Base-by-base conservation (phyloP, 441 rosid genomes). In the Oxalis stricta region DNA sequence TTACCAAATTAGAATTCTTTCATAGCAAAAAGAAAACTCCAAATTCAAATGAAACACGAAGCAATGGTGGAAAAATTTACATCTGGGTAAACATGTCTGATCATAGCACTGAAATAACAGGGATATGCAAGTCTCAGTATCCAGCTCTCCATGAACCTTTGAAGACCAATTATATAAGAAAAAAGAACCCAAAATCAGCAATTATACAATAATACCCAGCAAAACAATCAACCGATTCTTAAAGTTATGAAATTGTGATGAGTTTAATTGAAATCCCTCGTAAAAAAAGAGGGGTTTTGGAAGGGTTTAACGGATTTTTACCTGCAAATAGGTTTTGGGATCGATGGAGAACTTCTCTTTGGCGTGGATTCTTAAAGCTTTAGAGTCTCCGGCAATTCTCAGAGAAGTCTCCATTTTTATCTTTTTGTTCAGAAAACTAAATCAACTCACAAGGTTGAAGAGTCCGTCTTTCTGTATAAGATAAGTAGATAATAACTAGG, bases 61-160 rank as follows among this genome's bases (percentile, higher is more conserved):
- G 34, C n/a, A 7, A 14, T 18, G 15, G 36, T 8, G 29, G n/a
- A n/a, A 48, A 38, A 56, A 36, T 64, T 40, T 60, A 85, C 98
- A 54, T 82, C 67, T 0, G 77, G 79, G 33, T 72, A 67, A 46
- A 68, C 69, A 33, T 75, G 76, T 18, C 92, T 56, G 41, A 89
- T 66, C 79, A 82, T 58, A 3, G 84, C 86, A 43, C 76, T 59
- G 10, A 67, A 58, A 61, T 59, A 68, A 53, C 47, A 64, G 7
- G 94, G 95, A 18, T 60, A 59, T 32, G 92, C 94, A 32, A 53
- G 18, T 62, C 66, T 69, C 4, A n/a, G 92, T 79, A 64, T 89
- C 98, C n/a, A 85, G 75, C 62, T 78, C 95, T 39, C 94, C 96
- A 63, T 70, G 84, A 57, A 86, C 71, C 99, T 91, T n/a, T n/a